Evolutionary conservation across 2,329 filamentous ascomycete genomes (phyloP), one percentile per base, ranked within the genome.

Genomic region (Helicocarpus griseus): DNA sequence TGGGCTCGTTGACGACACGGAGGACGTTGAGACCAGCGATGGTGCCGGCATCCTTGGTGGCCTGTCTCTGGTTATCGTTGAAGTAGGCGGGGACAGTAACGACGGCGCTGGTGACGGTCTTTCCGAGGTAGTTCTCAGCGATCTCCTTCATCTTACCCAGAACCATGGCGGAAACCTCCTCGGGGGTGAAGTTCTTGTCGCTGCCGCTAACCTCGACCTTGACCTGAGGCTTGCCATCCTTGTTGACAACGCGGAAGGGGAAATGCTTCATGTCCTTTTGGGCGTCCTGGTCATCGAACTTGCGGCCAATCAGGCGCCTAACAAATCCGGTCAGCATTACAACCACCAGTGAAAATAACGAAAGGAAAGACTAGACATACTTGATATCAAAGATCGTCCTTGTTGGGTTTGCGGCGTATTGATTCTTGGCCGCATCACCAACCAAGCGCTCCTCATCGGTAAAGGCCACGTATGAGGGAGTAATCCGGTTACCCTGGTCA

Each of bases 251-350:
- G 77, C 88, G 89, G 86, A 91, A 98, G 66, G 93, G 91, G 81
- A 95, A 96, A 79, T 96, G 87, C 87, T 98, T 97, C 69, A 93
- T 81, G 69, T 98, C 93, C 68, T 77, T 80, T 77, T 96, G 90
- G 60, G 96, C 85, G 58, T 94, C 87, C 77, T 85, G 87, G 70
- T 93, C 87, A 48, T 75, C 74, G 71, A 78, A 90, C 75, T 90
- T 93, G 71, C 86, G 86, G 65, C 87, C 87, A 67, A 93, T 90
- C 64, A 93, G 73, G 69, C 87, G 87, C 77, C 86, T 89, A 58
- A 6, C 7, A 8, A n/a, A 22, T 41, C 26, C 22, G 53, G 61
- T 73, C 63, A 73, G 71, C 4, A 24, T 14, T n/a, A 35, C 5
- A 36, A 24, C 11, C 5, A 8, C 14, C 9, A 56, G 41, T 53